Conservation (phyloP, 192 early-diverging fungal genomes). For the Backusella circina region DNA sequence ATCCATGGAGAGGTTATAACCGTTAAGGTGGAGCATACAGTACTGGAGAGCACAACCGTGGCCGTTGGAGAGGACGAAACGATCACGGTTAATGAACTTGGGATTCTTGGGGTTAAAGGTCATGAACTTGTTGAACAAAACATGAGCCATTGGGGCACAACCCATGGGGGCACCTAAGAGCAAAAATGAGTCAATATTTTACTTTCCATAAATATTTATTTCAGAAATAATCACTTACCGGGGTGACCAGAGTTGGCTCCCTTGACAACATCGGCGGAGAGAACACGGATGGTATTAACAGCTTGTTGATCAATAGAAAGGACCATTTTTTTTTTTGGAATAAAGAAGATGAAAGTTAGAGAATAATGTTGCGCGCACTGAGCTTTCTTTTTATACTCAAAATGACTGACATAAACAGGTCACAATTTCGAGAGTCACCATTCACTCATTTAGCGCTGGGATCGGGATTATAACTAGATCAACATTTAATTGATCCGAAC, state of each 20-base stretch:
- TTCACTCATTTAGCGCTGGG: neutral
- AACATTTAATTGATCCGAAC: neutral
- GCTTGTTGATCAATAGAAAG: constrained; percentile 12
- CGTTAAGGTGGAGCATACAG: constrained; percentile 82
- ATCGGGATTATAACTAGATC: neutral
- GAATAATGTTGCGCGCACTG: neutral
- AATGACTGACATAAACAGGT: neutral
- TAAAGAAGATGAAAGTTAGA: neutral
- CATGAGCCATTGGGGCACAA: constrained; percentile 91
- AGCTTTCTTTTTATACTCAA: neutral
- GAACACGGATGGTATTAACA: constrained; percentile 88
- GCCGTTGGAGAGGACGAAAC: constrained; percentile 97
- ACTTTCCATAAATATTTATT: neutral
- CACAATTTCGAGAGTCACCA: neutral
- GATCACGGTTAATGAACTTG: constrained; percentile 91
- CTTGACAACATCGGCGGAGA: constrained; percentile 85
- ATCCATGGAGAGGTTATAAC: constrained; percentile 83
- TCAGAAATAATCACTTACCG: constrained; percentile 38
- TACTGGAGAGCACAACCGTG: constrained; percentile 94
- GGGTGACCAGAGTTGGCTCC: constrained; percentile 93
- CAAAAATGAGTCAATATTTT: neutral
- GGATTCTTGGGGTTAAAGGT: constrained; percentile 81
- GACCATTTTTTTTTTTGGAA: neutral
- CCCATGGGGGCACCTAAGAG: constrained; percentile 89
- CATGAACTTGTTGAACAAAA: constrained; percentile 83